These are phyloP conservation scores for Plenodomus lindquistii DNA, from an alignment of 2,329 filamentous ascomycete species.

Conservation along the genomic window DNA sequence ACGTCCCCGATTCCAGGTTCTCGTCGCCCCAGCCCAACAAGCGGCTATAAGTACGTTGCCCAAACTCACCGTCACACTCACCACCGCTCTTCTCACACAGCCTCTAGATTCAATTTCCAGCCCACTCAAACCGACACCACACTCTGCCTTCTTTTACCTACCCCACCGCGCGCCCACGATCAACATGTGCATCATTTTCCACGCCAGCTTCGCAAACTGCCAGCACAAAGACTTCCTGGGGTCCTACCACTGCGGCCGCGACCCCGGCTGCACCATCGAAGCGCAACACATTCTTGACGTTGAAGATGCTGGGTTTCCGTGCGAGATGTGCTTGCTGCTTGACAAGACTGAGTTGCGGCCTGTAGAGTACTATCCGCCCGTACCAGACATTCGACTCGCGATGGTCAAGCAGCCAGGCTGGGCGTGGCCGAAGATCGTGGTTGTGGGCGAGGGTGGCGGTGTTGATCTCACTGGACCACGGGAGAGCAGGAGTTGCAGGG, in stretches of 20 bases:
- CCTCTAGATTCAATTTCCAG: no score
- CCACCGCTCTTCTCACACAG: not conserved
- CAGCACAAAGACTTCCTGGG: slow-evolving; percentile 7
- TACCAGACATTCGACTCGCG: not conserved
- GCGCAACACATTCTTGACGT: slow-evolving; percentile 2
- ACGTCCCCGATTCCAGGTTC: no score
- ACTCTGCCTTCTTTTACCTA: no score
- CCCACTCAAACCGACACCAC: no score
- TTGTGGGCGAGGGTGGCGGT: not conserved
- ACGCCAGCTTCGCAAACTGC: slow-evolving; percentile 5
- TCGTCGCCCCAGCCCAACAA: not conserved
- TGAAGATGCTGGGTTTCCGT: not conserved
- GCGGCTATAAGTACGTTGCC: not conserved
- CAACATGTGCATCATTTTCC: slow-evolving; percentile 15
- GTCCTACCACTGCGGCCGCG: slow-evolving; percentile 1
- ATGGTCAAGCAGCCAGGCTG: not conserved
- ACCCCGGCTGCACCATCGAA: not conserved
- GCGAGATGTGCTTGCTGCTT: not conserved
- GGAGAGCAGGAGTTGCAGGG: not conserved
- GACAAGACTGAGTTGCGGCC: not conserved
- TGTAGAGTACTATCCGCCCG: not conserved
- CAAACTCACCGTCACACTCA: not conserved
- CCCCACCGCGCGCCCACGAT: no score
- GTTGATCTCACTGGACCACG: no score
- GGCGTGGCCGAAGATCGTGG: not conserved